These are phyloP conservation scores for Chenopodium berlandieri DNA, from an alignment of 148 eudicot genomes.

Conservation along the genomic window DNA sequence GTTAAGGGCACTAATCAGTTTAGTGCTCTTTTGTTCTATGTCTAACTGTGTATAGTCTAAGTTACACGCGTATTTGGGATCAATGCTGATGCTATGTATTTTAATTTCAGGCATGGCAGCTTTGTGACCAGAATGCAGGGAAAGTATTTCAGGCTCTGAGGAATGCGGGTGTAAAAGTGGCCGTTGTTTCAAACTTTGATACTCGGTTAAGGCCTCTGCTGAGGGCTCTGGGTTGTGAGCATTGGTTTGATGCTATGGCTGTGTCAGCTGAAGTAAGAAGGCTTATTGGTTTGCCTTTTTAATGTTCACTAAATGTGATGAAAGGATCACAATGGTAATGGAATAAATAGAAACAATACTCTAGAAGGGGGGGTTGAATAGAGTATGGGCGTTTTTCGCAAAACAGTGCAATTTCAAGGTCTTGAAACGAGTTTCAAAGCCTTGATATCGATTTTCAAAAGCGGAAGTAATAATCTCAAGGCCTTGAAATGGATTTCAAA, in stretches of 20 bases:
- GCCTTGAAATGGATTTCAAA: too few species aligned
- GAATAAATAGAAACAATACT: too few species aligned
- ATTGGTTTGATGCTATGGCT: conserved; percentile 98
- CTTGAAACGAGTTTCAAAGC: too few species aligned
- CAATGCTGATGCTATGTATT: background rate
- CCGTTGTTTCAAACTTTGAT: conserved; percentile 92
- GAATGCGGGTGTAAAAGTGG: conserved; percentile 79
- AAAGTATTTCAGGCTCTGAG: conserved; percentile 74
- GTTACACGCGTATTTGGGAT: background rate
- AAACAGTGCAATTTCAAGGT: too few species aligned
- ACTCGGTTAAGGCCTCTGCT: conserved; percentile 78
- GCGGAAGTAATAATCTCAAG: too few species aligned
- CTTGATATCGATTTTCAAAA: too few species aligned
- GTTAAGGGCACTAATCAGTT: background rate
- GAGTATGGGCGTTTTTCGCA: too few species aligned
- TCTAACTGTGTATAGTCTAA: background rate
- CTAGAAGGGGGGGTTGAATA: too few species aligned
- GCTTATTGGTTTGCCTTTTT: background rate
- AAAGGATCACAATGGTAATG: too few species aligned
- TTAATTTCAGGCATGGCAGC: conserved; percentile 83
- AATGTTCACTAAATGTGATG: too few species aligned
- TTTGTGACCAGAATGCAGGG: conserved; percentile 88
- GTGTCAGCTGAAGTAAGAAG: conserved; percentile 92
- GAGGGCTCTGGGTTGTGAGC: conserved; percentile 83
- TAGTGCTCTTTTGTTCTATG: background rate